phyloP scores from a whole-genome alignment of 441 rosid species.

The Melastoma candidum region DNA sequence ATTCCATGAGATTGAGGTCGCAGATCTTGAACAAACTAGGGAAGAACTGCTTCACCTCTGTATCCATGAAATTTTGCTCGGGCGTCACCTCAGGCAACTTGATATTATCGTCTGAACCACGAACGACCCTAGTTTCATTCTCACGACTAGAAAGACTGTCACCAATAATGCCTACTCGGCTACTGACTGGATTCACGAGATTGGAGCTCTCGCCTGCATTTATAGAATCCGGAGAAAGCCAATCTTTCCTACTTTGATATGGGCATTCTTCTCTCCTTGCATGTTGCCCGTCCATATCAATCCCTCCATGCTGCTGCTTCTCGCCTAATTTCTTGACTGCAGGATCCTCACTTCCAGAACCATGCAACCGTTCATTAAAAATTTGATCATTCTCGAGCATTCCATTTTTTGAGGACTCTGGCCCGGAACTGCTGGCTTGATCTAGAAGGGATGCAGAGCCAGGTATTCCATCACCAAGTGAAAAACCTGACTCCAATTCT shows the following conservation, averaged over 20 bases:
- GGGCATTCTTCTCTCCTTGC: conserved; percentile 27
- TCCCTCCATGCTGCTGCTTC: conserved; percentile 42
- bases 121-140: conserved; percentile 15
- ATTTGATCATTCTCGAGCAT: conserved; percentile 32
- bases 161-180: conserved; percentile 20
- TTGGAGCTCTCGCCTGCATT: conserved; percentile 24
- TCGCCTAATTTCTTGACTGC: conserved; percentile 54
- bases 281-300: conserved; percentile 18
- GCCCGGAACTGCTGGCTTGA: neutral
- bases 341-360: conserved; percentile 39
- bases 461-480: neutral
- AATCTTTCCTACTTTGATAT: conserved; percentile 46
- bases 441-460: conserved; percentile 4
- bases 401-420: conserved; percentile 31
- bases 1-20: conserved; percentile 82
- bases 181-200: conserved; percentile 25
- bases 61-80: conserved; percentile 30
- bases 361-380: conserved; percentile 25
- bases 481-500: conserved; percentile 50
- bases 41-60: conserved; percentile 68
- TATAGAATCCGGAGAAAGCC: conserved; percentile 42
- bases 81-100: conserved; percentile 22
- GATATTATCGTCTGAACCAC: conserved; percentile 23
- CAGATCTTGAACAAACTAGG: conserved; percentile 80
- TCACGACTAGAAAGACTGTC: conserved; percentile 25